phyloP scores from a whole-genome alignment of 306 rosid genomes.

The Abrus pulchellus region DNA sequence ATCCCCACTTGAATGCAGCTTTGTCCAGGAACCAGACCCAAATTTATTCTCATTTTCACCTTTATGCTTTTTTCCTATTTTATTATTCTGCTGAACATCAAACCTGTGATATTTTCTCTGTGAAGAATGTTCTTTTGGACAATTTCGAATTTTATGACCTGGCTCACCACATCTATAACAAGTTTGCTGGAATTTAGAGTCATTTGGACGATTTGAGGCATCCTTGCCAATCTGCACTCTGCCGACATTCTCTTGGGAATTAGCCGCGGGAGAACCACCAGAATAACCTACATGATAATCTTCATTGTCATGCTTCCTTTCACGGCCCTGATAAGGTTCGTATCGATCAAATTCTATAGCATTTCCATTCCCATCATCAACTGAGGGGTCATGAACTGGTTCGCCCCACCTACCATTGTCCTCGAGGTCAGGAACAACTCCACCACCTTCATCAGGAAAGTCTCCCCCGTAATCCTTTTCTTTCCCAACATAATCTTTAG shows the following conservation, averaged over 20 bases:
- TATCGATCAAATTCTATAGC: conserved; percentile 57
- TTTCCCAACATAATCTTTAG: conserved; percentile 49
- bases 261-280: conserved; percentile 51
- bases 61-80: conserved; percentile 26
- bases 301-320: conserved; percentile 52
- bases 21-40: conserved; percentile 49
- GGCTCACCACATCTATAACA: conserved; percentile 67
- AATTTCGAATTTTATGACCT: conserved; percentile 67
- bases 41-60: conserved; percentile 49
- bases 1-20: conserved; percentile 49
- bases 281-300: conserved; percentile 47
- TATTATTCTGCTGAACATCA: conserved; percentile 44
- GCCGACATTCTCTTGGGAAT: conserved; percentile 46
- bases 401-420: conserved; percentile 65
- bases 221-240: conserved; percentile 42
- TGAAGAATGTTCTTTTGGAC: conserved; percentile 54
- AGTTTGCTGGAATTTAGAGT: conserved; percentile 39
- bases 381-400: conserved; percentile 47
- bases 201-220: conserved; percentile 42
- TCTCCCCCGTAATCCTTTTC: conserved; percentile 47
- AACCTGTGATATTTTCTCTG: conserved; percentile 45
- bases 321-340: conserved; percentile 64
- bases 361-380: conserved; percentile 49
- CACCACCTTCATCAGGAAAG: conserved; percentile 53
- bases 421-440: conserved; percentile 43